phyloP scores from a whole-genome alignment of 176 grass and related monocot species.

The Secale cereale region DNA sequence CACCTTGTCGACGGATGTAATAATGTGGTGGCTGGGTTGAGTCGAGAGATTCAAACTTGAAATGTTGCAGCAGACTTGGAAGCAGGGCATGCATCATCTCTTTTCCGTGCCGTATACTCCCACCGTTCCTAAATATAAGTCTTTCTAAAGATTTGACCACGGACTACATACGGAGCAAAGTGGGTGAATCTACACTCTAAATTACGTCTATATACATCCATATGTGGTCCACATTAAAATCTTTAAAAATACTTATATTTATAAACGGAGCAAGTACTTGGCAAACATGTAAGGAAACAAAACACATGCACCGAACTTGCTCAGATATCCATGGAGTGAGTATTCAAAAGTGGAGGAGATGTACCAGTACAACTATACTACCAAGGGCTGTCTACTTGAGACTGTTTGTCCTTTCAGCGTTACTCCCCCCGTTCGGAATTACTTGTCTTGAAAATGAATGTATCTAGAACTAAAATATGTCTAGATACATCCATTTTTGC shows the following conservation, averaged over 20 bases:
- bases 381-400: neutral
- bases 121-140: too few relatives aligned
- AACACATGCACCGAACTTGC: slow-evolving; percentile 27
- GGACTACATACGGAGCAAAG: too few relatives aligned
- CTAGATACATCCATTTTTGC: too few relatives aligned
- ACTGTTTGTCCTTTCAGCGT: neutral
- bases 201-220: too few relatives aligned
- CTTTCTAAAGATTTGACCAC: too few relatives aligned
- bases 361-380: neutral
- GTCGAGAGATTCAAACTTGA: slow-evolving; percentile 13
- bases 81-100: neutral
- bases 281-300: neutral
- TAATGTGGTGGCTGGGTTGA: slow-evolving; percentile 17
- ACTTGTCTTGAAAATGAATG: too few relatives aligned
- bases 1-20: neutral
- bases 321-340: neutral
- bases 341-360: neutral
- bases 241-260: too few relatives aligned
- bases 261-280: too few relatives aligned
- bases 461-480: too few relatives aligned
- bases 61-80: slow-evolving; percentile 13
- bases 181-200: too few relatives aligned
- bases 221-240: too few relatives aligned
- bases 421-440: too few relatives aligned
- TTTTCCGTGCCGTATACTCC: neutral